Conservation (phyloP, 140 eudicot genomes). For the Anethum foeniculum region DNA sequence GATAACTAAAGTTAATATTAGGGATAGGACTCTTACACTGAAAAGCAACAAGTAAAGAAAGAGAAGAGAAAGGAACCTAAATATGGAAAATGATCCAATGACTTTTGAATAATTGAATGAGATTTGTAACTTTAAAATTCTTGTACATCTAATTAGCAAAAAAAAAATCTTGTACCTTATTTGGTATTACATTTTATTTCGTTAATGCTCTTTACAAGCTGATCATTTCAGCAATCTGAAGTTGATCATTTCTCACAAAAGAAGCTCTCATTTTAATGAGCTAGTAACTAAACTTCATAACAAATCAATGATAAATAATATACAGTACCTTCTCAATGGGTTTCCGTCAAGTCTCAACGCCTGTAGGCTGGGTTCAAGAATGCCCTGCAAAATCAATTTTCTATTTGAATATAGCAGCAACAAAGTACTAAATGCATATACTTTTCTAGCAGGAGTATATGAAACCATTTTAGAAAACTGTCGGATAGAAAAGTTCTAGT, state of each 20-base stretch:
- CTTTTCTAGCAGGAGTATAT: neutral
- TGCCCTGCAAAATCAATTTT: conserved; percentile 57
- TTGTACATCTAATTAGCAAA: neutral
- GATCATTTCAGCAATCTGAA: neutral
- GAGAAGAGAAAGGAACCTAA: neutral
- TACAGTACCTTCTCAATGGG: conserved; percentile 79
- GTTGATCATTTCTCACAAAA: neutral
- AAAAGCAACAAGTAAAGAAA: too few relatives aligned
- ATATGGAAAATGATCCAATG: neutral
- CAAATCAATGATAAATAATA: neutral
- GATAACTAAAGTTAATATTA: neutral
- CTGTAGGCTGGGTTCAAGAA: conserved; percentile 80
- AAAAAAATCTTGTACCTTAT: neutral
- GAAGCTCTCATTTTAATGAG: neutral
- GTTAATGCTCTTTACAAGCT: neutral
- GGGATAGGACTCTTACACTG: neutral
- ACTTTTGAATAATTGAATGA: neutral
- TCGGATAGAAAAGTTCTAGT: neutral
- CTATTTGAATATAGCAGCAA: conserved; percentile 1
- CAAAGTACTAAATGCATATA: neutral
- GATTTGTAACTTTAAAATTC: neutral
- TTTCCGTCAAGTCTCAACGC: conserved; percentile 84
- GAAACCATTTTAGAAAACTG: neutral
- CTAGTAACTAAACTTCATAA: neutral
- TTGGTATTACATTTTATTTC: neutral